phyloP scores from a whole-genome alignment of 2,329 filamentous ascomycete genomes.

The Diaporthe amygdali region DNA sequence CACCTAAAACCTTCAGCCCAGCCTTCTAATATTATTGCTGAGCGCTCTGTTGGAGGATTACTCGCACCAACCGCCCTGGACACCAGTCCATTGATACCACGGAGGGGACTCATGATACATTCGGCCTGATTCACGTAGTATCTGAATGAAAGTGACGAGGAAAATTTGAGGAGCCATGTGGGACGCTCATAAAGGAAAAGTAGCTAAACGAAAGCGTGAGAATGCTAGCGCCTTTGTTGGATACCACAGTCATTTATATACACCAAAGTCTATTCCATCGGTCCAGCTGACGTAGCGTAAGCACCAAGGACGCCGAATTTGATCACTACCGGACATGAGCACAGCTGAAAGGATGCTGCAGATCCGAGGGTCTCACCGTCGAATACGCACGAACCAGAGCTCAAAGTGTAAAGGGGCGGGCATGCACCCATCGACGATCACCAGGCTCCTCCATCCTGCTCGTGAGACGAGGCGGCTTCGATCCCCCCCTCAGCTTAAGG shows the following conservation, averaged over 20 bases:
- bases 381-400: constrained; percentile 1
- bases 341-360: background rate
- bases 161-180: background rate
- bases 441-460: background rate
- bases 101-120: constrained; percentile 18
- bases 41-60: background rate
- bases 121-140: background rate
- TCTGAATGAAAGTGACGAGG: background rate
- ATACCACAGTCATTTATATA: background rate
- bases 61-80: background rate
- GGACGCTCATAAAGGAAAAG: background rate
- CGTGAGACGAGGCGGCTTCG: background rate
- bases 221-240: background rate
- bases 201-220: background rate
- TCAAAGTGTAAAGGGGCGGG: background rate
- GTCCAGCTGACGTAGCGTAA: constrained; percentile 12
- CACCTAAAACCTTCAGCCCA: constrained; percentile 27
- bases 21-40: constrained; percentile 19
- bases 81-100: background rate
- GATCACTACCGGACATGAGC: constrained; percentile 5
- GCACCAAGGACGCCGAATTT: background rate
- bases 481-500: background rate
- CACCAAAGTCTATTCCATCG: background rate
- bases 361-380: background rate
- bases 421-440: background rate